A percentile compares a stretch with the other conserved stretches of the same genome.
Evolutionary conservation across 2,329 filamentous ascomycete genomes (phyloP).

Genomic region (Xylaria sp.): DNA sequence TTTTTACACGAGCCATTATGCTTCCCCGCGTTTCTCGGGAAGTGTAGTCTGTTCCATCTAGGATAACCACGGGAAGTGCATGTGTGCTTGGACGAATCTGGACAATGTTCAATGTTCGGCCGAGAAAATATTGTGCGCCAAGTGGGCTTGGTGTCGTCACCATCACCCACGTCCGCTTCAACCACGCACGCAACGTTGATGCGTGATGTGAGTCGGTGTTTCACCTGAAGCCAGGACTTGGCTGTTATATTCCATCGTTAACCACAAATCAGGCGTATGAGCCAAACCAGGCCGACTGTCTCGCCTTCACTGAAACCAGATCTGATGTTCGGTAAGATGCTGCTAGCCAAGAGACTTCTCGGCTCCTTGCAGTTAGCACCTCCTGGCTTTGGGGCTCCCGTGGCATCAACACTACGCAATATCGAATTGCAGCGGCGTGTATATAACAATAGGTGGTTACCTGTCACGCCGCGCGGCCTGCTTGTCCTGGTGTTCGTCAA

Average conservation of each 20-base stretch:
- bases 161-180: background rate
- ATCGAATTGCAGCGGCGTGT: background rate
- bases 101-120: background rate
- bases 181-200: conserved; percentile 4
- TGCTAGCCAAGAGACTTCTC: background rate
- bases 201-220: conserved; percentile 7
- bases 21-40: too few species aligned
- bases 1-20: too few species aligned
- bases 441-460: background rate
- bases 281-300: too few species aligned
- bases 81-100: background rate
- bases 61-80: too few species aligned
- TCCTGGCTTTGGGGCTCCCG: background rate
- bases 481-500: background rate
- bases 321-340: background rate
- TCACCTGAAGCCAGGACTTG: too few species aligned
- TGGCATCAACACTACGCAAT: background rate
- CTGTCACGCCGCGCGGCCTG: background rate
- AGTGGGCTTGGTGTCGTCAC: conserved; percentile 14
- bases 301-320: background rate
- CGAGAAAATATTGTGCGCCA: background rate
- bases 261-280: background rate
- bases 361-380: background rate
- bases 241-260: too few species aligned
- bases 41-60: too few species aligned